Conservation (phyloP, 352 stramenopile species). For the Globisporangium ultimum region DNA sequence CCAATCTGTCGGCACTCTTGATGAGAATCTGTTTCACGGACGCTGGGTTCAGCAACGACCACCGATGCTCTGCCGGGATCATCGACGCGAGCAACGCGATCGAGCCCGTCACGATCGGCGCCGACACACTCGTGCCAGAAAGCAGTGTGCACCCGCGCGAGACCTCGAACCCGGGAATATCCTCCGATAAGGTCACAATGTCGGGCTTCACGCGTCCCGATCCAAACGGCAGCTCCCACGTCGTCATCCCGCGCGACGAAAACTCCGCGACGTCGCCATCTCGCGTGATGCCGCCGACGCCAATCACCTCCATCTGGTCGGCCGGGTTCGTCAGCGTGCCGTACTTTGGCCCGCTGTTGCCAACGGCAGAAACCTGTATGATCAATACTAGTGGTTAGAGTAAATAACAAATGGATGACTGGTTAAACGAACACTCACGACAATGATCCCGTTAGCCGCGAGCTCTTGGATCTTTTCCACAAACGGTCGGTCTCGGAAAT, state of each 20-base stretch:
- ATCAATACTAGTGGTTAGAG: no score
- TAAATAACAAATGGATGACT: background rate
- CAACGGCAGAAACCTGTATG: conserved; percentile 67
- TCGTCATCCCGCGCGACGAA: conserved; percentile 83
- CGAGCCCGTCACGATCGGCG: conserved; percentile 74
- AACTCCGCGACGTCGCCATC: conserved; percentile 66
- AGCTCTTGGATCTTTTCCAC: conserved; percentile 88
- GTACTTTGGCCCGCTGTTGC: conserved; percentile 83
- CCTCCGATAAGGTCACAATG: conserved; percentile 63
- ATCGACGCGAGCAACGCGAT: conserved; percentile 79
- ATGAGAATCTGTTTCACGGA: conserved; percentile 73
- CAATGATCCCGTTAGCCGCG: conserved; percentile 68
- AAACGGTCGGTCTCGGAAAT: conserved; percentile 85
- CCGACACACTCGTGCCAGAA: conserved; percentile 82
- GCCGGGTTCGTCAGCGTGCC: conserved; percentile 83
- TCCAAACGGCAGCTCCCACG: conserved; percentile 78
- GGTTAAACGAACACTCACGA: conserved; percentile 29
- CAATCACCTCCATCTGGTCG: conserved; percentile 83
- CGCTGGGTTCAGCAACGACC: conserved; percentile 57
- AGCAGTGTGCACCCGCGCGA: conserved; percentile 54
- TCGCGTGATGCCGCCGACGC: conserved; percentile 67
- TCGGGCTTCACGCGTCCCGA: conserved; percentile 86
- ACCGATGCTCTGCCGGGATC: conserved; percentile 43
- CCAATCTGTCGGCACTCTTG: conserved; percentile 44
- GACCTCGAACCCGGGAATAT: conserved; percentile 59